A percentile compares a stretch with the other conserved stretches of the same genome.
Conservation (phyloP, 164 flowering plant genomes). For the Annona squamosa region DNA sequence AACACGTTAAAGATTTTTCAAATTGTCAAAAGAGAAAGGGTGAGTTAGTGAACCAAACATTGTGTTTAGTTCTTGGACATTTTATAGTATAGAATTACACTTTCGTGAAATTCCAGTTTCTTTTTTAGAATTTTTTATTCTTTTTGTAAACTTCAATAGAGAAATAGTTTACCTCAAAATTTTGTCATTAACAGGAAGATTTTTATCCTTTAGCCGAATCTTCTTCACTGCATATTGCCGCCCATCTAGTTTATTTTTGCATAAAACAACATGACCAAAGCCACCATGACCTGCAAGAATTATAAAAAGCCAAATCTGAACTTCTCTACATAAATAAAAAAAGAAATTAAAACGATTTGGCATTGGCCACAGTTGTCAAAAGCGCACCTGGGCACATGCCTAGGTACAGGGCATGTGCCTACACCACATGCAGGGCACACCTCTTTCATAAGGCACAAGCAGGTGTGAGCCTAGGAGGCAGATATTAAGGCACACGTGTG, state of each 20-base stretch:
- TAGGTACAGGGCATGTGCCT: too few species aligned
- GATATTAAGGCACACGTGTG: too few species aligned
- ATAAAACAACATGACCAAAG: constrained; percentile 87
- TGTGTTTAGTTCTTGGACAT: neutral
- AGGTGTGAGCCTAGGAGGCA: too few species aligned
- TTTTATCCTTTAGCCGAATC: constrained; percentile 90
- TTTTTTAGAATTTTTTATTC: too few species aligned
- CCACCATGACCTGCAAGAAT: constrained; percentile 82
- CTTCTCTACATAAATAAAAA: neutral
- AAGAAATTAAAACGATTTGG: too few species aligned
- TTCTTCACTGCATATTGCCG: constrained; percentile 95
- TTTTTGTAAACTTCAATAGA: neutral
- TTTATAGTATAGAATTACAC: too few species aligned
- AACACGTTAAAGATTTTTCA: too few species aligned
- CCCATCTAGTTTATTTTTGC: constrained; percentile 95
- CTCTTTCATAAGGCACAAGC: too few species aligned
- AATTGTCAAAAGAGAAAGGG: too few species aligned
- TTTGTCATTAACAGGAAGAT: constrained; percentile 61
- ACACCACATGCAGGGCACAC: too few species aligned
- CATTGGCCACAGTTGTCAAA: too few species aligned
- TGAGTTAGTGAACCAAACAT: neutral
- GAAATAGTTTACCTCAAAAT: constrained; percentile 63
- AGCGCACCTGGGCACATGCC: too few species aligned
- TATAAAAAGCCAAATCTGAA: neutral
- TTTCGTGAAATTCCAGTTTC: neutral